Evolutionary conservation across 306 rosid species (phyloP), one percentile per base, ranked within the genome.

Genomic region (Cucumis hystrix): DNA sequence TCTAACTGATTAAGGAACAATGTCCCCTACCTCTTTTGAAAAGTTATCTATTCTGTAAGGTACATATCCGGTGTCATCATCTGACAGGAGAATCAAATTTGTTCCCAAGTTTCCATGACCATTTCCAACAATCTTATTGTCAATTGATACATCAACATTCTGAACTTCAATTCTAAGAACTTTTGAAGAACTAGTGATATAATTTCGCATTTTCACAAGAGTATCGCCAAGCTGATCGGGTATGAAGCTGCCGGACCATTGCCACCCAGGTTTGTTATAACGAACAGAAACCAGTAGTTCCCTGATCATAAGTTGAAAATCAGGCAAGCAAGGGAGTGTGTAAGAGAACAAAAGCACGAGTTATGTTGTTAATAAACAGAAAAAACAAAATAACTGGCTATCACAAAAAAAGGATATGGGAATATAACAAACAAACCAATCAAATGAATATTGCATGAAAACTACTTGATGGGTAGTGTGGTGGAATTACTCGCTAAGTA

Each of bases 1-100:
- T 54, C 6, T 7, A 33, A 74, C 6, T 35, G 20, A 59, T 40
- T 11, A 67, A 56, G 30, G 20, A 69, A 79, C 21, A 43, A 41
- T 40, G 59, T 8, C 72, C 83, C 97, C 80, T 62, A 94, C 98
- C 98, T 94, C 98, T 78, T 81, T 92, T 0, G 98, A 84, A 83
- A 94, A 94, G 79, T 94, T 94, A 86, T 94, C 97, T 79, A 94
- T 85, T 88, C 96, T 89, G 94, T 92, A 94, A 39, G 98, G 98
- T 97, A 94, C 90, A 81, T 92, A 94, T 66, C 97, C 97, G 3
- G 96, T 92, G 80, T 92, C 89, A 83, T 94, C 98, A 88, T 94
- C 96, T 17, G 98, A 94, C 76, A 94, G 81, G 63, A 94, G 97
- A 87, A 94, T 92, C 91, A 94, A 86, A 80, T 88, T 88, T 79